phyloP scores from a whole-genome alignment of 2,329 filamentous ascomycete species.

The Aspergillus caelatus region DNA sequence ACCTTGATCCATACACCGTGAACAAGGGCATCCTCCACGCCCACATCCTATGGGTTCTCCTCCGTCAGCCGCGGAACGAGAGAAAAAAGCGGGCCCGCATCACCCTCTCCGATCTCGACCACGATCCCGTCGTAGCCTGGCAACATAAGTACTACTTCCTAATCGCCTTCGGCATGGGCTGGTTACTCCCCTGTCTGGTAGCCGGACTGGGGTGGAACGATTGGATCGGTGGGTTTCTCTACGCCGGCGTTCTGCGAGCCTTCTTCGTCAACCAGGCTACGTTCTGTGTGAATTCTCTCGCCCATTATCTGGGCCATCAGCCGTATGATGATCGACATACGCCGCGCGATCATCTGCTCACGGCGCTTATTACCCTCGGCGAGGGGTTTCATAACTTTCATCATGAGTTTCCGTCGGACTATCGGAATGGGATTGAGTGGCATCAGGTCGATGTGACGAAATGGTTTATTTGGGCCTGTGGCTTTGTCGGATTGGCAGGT shows the following conservation, averaged over 20 bases:
- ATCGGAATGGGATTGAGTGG: conserved; percentile 9
- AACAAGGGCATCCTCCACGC: conserved; percentile 6
- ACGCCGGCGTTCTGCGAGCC: conserved; percentile 79
- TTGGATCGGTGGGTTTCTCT: conserved; percentile 78
- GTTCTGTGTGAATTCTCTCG: conserved; percentile 5
- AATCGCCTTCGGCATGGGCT: conserved; percentile 48
- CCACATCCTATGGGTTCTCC: conserved; percentile 13
- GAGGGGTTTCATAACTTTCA: conserved; percentile 13
- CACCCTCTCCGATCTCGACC: conserved; percentile 7
- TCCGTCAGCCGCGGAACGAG: not conserved
- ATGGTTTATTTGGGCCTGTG: conserved; percentile 3
- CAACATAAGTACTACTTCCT: conserved; percentile 10
- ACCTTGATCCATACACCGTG: conserved; percentile 10
- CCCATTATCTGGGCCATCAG: conserved; percentile 6
- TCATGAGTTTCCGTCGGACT: conserved; percentile 12
- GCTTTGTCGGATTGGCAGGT: not conserved
- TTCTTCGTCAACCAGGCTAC: conserved; percentile 66
- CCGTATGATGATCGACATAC: not conserved
- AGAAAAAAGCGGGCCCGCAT: not conserved
- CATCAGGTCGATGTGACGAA: conserved; percentile 6
- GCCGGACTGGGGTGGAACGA: conserved; percentile 78
- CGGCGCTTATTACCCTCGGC: conserved; percentile 1
- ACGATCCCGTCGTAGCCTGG: conserved; percentile 4
- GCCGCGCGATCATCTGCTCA: not conserved
- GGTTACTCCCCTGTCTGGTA: conserved; percentile 73